These are phyloP conservation scores for Apocynum venetum DNA, from an alignment of 257 asterid species.

Conservation along the genomic window DNA sequence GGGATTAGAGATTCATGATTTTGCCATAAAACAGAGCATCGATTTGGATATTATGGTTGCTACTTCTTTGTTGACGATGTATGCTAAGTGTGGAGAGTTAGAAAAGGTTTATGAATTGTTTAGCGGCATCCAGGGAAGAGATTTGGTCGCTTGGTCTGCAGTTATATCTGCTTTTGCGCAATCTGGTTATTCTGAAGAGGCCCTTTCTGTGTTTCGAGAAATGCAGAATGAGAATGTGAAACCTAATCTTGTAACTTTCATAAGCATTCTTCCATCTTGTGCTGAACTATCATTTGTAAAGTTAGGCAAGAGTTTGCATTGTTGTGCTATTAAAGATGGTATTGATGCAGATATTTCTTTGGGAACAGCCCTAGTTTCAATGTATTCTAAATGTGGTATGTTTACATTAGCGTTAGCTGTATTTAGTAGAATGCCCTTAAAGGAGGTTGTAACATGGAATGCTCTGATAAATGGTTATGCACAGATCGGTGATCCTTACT, in stretches of 20 bases:
- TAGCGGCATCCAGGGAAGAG: conserved; percentile 23
- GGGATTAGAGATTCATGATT: conserved; percentile 34
- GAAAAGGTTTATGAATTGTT: conserved; percentile 32
- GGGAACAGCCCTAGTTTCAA: conserved; percentile 40
- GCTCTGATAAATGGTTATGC: conserved; percentile 36
- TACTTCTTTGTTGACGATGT: conserved; percentile 40
- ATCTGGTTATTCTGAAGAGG: conserved; percentile 37
- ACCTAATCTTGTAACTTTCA: conserved; percentile 32
- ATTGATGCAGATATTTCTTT: conserved; percentile 29
- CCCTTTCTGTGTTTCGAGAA: conserved; percentile 30
- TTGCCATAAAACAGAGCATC: conserved; percentile 21
- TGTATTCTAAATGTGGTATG: conserved; percentile 36
- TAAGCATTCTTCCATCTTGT: conserved; percentile 39
- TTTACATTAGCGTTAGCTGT: conserved; percentile 25
- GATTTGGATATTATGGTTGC: conserved; percentile 29
- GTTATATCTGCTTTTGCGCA: conserved; percentile 42
- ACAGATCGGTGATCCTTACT: conserved; percentile 30
- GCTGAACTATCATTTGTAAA: conserved; percentile 24
- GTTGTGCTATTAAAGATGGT: conserved; percentile 30
- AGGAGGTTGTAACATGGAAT: conserved; percentile 44
- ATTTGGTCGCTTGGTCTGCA: conserved; percentile 43
- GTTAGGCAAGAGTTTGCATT: conserved; percentile 38
- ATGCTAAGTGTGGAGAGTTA: conserved; percentile 35
- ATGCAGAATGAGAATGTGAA: conserved; percentile 32
- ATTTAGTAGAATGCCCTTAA: conserved; percentile 28